Conservation (phyloP, 352 stramenopile genomes). For the Globisporangium middletonii region DNA sequence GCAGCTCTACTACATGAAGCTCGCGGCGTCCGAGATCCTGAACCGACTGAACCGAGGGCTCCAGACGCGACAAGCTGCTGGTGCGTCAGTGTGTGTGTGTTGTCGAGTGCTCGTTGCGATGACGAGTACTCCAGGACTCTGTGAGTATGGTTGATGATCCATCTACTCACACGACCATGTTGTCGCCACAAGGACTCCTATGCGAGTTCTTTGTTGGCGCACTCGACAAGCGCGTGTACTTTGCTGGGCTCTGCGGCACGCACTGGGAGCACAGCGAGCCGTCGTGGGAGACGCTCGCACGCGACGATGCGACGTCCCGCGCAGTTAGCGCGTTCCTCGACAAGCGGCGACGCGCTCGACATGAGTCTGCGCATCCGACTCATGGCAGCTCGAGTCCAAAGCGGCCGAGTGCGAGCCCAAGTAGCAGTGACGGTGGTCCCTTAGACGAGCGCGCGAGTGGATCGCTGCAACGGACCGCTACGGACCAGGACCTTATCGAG, state of each 20-base stretch:
- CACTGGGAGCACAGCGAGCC: constrained; percentile 31
- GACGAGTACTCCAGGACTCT: neutral
- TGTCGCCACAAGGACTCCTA: constrained; percentile 21
- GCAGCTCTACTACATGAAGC: constrained; percentile 49
- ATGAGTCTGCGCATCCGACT: neutral
- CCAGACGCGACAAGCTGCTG: constrained; percentile 21
- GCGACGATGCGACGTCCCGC: constrained; percentile 30
- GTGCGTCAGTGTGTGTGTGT: constrained; percentile 11
- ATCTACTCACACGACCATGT: neutral
- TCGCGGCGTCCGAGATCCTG: constrained; percentile 45
- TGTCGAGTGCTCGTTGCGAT: neutral
- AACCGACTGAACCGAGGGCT: constrained; percentile 38
- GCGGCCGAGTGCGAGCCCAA: neutral
- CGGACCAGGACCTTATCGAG: constrained; percentile 4
- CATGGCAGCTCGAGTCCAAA: too few species aligned
- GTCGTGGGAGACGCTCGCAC: constrained; percentile 36
- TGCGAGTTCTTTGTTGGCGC: constrained; percentile 59
- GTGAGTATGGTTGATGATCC: neutral
- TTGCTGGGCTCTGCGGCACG: constrained; percentile 35
- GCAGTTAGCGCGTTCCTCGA: constrained; percentile 4
- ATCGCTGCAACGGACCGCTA: too few species aligned
- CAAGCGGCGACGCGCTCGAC: neutral
- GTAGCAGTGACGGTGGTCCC: neutral
- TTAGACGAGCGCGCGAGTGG: too few species aligned
- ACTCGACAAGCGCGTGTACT: constrained; percentile 25